Evolutionary conservation across 345 rosid genomes (phyloP), one percentile per base, ranked within the genome.

Genomic region (Pugionium cornutum): DNA sequence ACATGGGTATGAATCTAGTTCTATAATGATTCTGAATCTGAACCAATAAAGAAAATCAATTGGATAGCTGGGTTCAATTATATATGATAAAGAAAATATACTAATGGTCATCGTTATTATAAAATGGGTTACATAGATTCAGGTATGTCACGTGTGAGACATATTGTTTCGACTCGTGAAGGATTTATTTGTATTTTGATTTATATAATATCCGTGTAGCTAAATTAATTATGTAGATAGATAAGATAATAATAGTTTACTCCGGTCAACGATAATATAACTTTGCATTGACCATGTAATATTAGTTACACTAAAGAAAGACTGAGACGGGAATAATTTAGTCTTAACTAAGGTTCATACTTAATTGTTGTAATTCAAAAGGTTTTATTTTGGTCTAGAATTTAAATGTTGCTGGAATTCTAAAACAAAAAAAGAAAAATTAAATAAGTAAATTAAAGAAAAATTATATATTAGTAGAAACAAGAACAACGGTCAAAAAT

Each of bases 51-150:
- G 7, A 46, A 54, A 26, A 70, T 6, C 6, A 2, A 47, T 47
- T 57, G 55, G 53, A 64, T 57, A 72, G 76, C 70, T 58, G 76
- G 66, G 51, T 51, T 35, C 48, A 7, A 10, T 29, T 29, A 25
- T 11, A 41, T 33, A 9, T 58, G 51, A 68, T 58, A n/a, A 48
- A 58, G 34, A 67, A 58, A 41, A 31, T 26, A 51, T 4, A 58
- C 49, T 49, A 48, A 28, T 39, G 26, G 65, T 49, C 47, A 49
- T 57, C 9, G 52, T 35, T 28, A 51, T 27, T 64, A 40, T 11
- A 64, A 64, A 56, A 56, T 71, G 49, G 64, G 60, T 58, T 72
- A 52, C 71, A 59, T 66, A 65, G 56, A 72, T 58, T 72, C 9
- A 72, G 71, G 71, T 56, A 64, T 41, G 58, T 56, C 75, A 48